Base-by-base conservation (phyloP, 495 filamentous ascomycete genomes). In the Cudoniella acicularis region DNA sequence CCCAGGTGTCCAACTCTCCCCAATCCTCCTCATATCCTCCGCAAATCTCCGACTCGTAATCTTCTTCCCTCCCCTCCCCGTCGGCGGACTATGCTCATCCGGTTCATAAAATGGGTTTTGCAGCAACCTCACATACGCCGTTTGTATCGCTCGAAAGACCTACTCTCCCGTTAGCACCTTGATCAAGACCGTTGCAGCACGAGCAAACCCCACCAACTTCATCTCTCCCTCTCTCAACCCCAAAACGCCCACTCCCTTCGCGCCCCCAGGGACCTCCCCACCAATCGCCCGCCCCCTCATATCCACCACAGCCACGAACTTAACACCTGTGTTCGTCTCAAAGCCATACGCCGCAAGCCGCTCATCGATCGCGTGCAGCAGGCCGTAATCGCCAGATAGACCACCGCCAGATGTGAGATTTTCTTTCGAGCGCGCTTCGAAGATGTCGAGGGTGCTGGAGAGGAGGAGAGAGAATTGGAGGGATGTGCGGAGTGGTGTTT, bases 31-130 rank as follows among this genome's bases (percentile, higher is more conserved):
- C 59, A 98, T 88, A 66, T 96, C 92, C 17, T 83, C 81, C 45
- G 83, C 81, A 73, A 98, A 98, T 71, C 77, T 86, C 60, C 78
- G 78, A 69, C 91, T 95, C 30, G 81, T 90, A 56, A 98, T 96
- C 63, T 72, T 77, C 71, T 84, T 83, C 24, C 84, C 81, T 1
- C 83, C 81, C 3, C 67, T 73, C 1, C 78, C 73, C 3, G 67
- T 64, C 2, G 73, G 71, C 18, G 86, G 85, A 42, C 79, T 79
- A 64, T 92, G 87, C 62, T 92, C 89, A 69, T 96, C 93, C 26
- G 92, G 93, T 41, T 87, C 84, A 69, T 92, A 98, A 71, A 98
- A 98, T 0, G 94, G 94, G 67, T 98, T 97, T 72, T 96, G 90
- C 47, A 98, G 73, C 52, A 98, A 76, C 58, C 82, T 76, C 48